A percentile compares a stretch with the other conserved stretches of the same genome.
phyloP scores from a whole-genome alignment of 257 asterid species.

The Handroanthus guayacan region DNA sequence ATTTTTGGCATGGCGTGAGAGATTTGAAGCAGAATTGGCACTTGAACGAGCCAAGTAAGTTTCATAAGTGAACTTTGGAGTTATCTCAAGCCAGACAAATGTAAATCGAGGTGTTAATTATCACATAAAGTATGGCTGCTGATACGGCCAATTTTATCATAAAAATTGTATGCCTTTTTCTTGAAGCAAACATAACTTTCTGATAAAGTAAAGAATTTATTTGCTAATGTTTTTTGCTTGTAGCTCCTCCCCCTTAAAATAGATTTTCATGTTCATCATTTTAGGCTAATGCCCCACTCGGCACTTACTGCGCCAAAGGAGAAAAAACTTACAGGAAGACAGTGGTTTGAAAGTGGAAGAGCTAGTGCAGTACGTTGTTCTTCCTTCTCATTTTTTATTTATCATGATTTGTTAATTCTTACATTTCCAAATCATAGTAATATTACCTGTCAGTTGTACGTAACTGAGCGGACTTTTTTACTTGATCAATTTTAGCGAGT shows the following conservation, averaged over 20 bases:
- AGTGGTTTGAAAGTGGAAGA: too few relatives aligned
- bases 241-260: too few relatives aligned
- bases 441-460: too few relatives aligned
- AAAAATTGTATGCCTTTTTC: neutral
- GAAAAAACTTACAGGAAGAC: neutral
- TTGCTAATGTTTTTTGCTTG: too few relatives aligned
- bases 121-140: neutral
- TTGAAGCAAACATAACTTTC: neutral
- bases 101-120: constrained; percentile 4
- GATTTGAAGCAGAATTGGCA: constrained; percentile 97
- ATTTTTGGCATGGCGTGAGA: constrained; percentile 98
- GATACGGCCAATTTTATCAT: constrained; percentile 19
- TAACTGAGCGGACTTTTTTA: too few relatives aligned
- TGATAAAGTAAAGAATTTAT: neutral
- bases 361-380: too few relatives aligned
- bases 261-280: too few relatives aligned
- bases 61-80: constrained; percentile 26
- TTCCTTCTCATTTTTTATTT: too few relatives aligned
- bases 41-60: constrained; percentile 98
- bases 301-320: constrained; percentile 88
- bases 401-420: neutral
- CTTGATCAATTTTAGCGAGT: too few relatives aligned
- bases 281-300: too few relatives aligned
- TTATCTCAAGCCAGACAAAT: constrained; percentile 31
- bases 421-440: neutral